Base-by-base conservation (phyloP, 2,329 filamentous ascomycete species). In the Colletotrichum orchidophilum region DNA sequence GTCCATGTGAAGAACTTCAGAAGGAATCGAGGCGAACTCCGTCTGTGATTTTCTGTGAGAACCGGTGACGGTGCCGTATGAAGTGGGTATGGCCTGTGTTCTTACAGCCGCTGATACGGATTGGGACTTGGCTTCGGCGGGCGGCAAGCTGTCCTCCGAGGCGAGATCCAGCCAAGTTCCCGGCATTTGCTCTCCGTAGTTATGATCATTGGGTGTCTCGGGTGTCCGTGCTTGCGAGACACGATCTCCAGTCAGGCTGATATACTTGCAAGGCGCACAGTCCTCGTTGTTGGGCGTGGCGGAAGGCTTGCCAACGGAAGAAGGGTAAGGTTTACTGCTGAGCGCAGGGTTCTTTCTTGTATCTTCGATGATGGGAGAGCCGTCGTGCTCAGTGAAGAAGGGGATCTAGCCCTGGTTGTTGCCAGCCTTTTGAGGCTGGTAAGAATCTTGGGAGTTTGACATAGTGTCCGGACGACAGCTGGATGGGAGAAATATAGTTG, bases 341-440 rank as follows among this genome's bases (percentile, higher is more conserved):
- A 21, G 33, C 6, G 29, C 26, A 13, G 18, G 27, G 8, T 5
- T 12, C 5, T 39, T 24, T 15, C 33, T 63, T 3, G 33, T 62
- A 35, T 50, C 29, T 11, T 69, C 65, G 21, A 59, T 21, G 11
- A 69, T 63, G 24, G 64, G 69, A 5, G 31, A 61, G 11, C 53
- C 64, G 27, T 69, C 59, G 3, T 71, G 65, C 24, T 71, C 69
- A 6, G 69, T 71, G 6, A 69, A 63, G 53, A 69, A 59, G 64
- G 69, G 65, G 3, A 54, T 31, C 69, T 71, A 71, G 33, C 59
- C 53, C 52, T 71, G 57, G 11, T 52, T 21, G 21, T 49, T 24
- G 12, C 21, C 21, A 5, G 39, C 24, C 13, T 49, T 42, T 8
- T 31, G 11, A 18, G 33, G 33, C 42, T 49, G 26, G 11, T 29